These are phyloP conservation scores for Byssochlamys sp. DNA, from an alignment of 2,329 filamentous ascomycete genomes.

Conservation along the genomic window DNA sequence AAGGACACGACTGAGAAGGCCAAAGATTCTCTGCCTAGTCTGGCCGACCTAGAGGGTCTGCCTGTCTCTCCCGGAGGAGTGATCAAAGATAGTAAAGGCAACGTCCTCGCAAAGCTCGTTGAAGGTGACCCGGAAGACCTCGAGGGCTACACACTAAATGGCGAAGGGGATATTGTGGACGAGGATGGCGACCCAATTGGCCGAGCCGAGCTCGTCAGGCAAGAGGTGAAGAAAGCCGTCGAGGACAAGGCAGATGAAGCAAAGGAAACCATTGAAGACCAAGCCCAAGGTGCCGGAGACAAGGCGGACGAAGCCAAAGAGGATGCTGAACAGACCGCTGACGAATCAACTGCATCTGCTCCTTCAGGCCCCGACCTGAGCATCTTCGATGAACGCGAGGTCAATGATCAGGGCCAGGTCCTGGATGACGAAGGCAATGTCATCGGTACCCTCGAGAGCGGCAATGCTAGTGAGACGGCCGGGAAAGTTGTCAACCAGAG, in stretches of 20 bases:
- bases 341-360: conserved; percentile 11
- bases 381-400: conserved; percentile 15
- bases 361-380: neutral
- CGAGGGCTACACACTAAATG: conserved; percentile 23
- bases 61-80: conserved; percentile 45
- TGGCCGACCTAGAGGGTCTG: conserved; percentile 27
- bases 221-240: conserved; percentile 18
- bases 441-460: conserved; percentile 32
- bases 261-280: conserved; percentile 20
- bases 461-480: conserved; percentile 31
- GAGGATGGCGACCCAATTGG: conserved; percentile 29
- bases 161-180: conserved; percentile 27
- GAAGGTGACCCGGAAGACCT: conserved; percentile 39
- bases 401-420: conserved; percentile 20
- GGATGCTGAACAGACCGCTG: conserved; percentile 13
- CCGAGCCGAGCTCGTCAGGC: conserved; percentile 10
- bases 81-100: conserved; percentile 38
- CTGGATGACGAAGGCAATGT: conserved; percentile 15
- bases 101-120: conserved; percentile 20
- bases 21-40: conserved; percentile 23
- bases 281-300: conserved; percentile 27
- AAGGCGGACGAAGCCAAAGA: conserved; percentile 24
- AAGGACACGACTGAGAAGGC: conserved; percentile 24
- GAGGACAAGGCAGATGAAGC: conserved; percentile 13
- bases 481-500: conserved; percentile 33